phyloP scores from a whole-genome alignment of 345 rosid genomes.

The Arabidopsis suecica region DNA sequence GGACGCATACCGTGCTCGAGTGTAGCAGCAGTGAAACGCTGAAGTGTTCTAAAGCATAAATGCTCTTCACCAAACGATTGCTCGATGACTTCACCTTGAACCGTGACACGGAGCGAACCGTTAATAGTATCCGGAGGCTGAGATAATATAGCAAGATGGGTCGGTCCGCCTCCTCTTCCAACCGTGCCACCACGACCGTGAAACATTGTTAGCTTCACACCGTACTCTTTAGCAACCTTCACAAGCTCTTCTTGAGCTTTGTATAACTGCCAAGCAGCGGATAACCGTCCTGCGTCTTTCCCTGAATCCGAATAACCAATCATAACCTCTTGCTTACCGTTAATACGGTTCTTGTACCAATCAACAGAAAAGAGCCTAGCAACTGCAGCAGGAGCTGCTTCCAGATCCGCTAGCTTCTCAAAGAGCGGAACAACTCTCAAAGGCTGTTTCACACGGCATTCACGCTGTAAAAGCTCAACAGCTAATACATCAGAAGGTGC shows the following conservation, averaged over 20 bases:
- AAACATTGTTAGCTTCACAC: conserved; percentile 95
- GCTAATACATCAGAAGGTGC: conserved; percentile 93
- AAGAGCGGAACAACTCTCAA: conserved; percentile 96
- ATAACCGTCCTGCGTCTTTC: conserved; percentile 92
- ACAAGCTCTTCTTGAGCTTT: conserved; percentile 99
- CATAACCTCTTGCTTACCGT: conserved; percentile 99
- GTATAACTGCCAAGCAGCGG: conserved; percentile 97
- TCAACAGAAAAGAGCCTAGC: conserved; percentile 89
- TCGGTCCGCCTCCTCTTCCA: conserved; percentile 99
- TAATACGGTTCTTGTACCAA: conserved; percentile 89
- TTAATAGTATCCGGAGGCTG: conserved; percentile 98
- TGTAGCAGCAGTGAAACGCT: conserved; percentile 95
- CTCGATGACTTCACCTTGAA: conserved; percentile 98
- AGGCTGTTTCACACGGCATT: conserved; percentile 86
- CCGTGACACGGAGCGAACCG: conserved; percentile 93
- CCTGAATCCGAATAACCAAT: conserved; percentile 99
- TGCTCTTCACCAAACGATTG: conserved; percentile 97
- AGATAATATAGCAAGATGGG: conserved; percentile 98
- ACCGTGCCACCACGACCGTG: conserved; percentile 99
- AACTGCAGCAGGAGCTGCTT: conserved; percentile 96
- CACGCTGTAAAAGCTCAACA: conserved; percentile 95
- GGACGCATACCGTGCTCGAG: conserved; percentile 97
- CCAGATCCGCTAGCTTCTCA: conserved; percentile 97
- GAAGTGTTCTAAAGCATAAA: conserved; percentile 91
- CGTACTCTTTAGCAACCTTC: conserved; percentile 83